Percentiles rank a stretch among this genome's conserved stretches.
phyloP scores from a whole-genome alignment of 371 early-diverging fungal species.

The Lichtheimia ramosa region DNA sequence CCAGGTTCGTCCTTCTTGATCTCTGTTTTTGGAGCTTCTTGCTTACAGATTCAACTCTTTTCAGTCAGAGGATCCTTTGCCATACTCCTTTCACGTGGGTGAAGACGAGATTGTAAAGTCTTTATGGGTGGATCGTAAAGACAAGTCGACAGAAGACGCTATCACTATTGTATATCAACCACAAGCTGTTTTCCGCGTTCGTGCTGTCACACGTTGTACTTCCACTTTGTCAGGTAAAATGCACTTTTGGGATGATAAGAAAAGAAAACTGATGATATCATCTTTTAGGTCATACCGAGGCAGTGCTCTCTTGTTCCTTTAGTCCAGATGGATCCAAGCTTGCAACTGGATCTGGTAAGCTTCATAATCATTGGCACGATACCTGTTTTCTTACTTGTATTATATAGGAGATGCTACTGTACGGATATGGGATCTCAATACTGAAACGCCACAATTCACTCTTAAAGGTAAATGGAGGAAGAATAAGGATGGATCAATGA shows the following conservation, averaged over 20 bases:
- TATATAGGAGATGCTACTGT: slow-evolving; percentile 87
- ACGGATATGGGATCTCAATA: slow-evolving; percentile 96
- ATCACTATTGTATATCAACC: slow-evolving; percentile 89
- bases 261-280: background rate
- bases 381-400: background rate
- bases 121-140: slow-evolving; percentile 74
- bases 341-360: slow-evolving; percentile 85
- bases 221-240: slow-evolving; percentile 73
- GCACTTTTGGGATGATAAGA: background rate
- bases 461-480: slow-evolving; percentile 40
- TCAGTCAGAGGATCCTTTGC: slow-evolving; percentile 78
- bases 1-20: slow-evolving; percentile 54
- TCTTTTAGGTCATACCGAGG: slow-evolving; percentile 87
- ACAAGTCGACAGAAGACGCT: slow-evolving; percentile 81
- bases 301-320: slow-evolving; percentile 85
- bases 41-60: background rate
- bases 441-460: slow-evolving; percentile 83
- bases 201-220: slow-evolving; percentile 89
- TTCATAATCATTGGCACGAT: background rate
- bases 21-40: no score
- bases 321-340: slow-evolving; percentile 91
- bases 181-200: slow-evolving; percentile 92
- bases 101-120: slow-evolving; percentile 76
- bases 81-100: slow-evolving; percentile 90
- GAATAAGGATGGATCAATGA: background rate